A percentile compares a stretch with the other conserved stretches of the same genome.
Evolutionary conservation across 73 alveolate genomes (phyloP).

Genomic region (Tetrahymena borealis): DNA sequence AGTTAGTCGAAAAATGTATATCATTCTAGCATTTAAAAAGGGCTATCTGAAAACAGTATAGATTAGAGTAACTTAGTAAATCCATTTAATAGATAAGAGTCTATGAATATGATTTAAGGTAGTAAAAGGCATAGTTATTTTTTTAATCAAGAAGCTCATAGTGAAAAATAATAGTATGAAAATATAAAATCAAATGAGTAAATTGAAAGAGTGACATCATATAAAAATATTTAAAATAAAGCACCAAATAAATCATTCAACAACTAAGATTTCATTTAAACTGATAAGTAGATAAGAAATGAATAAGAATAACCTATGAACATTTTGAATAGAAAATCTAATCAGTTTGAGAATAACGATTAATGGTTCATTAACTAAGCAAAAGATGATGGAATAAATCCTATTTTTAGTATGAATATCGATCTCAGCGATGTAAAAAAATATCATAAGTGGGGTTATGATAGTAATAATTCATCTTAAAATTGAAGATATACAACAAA

Average conservation of each 20-base stretch:
- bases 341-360: background rate
- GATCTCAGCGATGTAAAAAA: background rate
- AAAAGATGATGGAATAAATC: background rate
- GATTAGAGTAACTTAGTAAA: background rate
- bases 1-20: background rate
- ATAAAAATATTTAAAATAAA: background rate
- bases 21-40: background rate
- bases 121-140: background rate
- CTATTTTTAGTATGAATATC: background rate
- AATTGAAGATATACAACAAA: too few relatives aligned
- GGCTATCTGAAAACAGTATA: background rate
- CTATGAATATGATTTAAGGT: background rate
- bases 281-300: too few relatives aligned
- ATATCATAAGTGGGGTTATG: background rate
- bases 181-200: background rate
- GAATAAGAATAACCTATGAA: too few relatives aligned
- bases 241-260: too few relatives aligned
- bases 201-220: background rate
- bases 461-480: background rate
- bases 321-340: background rate
- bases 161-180: background rate
- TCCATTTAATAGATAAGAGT: background rate
- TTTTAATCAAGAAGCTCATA: background rate
- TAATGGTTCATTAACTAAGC: background rate
- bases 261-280: too few relatives aligned